phyloP scores from a whole-genome alignment of 352 stramenopile species.

The Hyaloperonospora arabidopsidis region DNA sequence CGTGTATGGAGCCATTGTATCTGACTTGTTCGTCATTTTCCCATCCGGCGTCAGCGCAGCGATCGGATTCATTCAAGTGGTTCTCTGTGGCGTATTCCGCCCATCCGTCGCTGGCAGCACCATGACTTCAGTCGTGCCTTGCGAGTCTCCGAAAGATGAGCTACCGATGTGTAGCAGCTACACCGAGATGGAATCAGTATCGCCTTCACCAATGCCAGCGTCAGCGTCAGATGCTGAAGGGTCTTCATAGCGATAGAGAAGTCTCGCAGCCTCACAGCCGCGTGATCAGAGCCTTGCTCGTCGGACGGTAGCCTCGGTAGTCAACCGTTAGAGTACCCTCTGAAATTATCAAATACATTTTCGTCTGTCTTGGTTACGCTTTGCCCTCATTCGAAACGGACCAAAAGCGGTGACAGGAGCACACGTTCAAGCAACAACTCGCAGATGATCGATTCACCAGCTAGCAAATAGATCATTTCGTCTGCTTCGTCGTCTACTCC shows the following conservation, averaged over 20 bases:
- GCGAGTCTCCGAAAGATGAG: conserved; percentile 17
- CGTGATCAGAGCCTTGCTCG: background rate
- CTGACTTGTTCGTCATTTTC: conserved; percentile 37
- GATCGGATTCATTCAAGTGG: conserved; percentile 24
- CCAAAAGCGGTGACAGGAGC: too few species aligned
- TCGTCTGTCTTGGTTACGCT: too few species aligned
- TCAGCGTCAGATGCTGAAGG: conserved; percentile 23
- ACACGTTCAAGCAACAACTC: too few species aligned
- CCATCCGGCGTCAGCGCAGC: too few species aligned
- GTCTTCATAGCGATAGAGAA: conserved; percentile 30
- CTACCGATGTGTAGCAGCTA: conserved; percentile 17
- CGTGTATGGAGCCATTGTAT: conserved; percentile 48
- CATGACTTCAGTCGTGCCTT: conserved; percentile 4
- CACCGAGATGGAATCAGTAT: conserved; percentile 14
- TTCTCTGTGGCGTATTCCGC: conserved; percentile 54
- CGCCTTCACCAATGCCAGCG: conserved; percentile 10
- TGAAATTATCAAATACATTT: too few species aligned
- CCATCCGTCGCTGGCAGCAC: conserved; percentile 20
- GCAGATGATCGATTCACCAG: too few species aligned
- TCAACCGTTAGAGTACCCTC: too few species aligned
- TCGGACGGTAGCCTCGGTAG: background rate
- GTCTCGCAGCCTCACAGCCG: background rate
- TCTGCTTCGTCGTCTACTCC: conserved; percentile 25
- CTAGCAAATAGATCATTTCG: conserved; percentile 19
- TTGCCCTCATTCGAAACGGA: too few species aligned